phyloP scores from a whole-genome alignment of 345 rosid genomes.

The Erysimum cheiranthoides region DNA sequence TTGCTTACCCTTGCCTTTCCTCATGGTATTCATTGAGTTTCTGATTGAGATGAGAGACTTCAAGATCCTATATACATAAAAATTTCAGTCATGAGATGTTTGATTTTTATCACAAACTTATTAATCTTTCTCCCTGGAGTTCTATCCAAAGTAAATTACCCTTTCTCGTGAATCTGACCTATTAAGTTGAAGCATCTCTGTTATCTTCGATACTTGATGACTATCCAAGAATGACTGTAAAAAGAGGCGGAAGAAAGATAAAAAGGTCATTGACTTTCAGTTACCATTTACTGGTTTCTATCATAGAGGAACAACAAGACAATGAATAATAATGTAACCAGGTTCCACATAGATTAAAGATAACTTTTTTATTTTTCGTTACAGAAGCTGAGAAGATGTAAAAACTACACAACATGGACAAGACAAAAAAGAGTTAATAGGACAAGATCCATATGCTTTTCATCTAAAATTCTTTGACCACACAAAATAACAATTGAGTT shows the following conservation, averaged over 20 bases:
- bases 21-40: constrained; percentile 75
- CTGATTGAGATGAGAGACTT: constrained; percentile 66
- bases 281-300: not conserved
- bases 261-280: constrained; percentile 9
- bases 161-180: constrained; percentile 57
- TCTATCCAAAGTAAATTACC: constrained; percentile 55
- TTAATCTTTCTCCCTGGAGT: constrained; percentile 16
- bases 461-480: constrained; percentile 60
- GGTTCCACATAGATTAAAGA: constrained; percentile 5
- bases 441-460: constrained; percentile 68
- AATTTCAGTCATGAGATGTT: constrained; percentile 23
- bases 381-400: constrained; percentile 25
- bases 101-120: constrained; percentile 13
- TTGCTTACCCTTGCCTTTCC: constrained; percentile 83
- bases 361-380: not conserved
- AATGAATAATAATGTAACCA: constrained; percentile 13
- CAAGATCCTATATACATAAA: constrained; percentile 54
- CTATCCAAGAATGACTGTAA: constrained; percentile 79
- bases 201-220: constrained; percentile 70
- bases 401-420: not conserved
- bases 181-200: constrained; percentile 63
- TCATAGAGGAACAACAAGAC: constrained; percentile 2
- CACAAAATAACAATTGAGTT: constrained; percentile 31
- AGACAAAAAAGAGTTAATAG: constrained; percentile 18
- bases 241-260: not conserved